A percentile compares a stretch with the other conserved stretches of the same genome.
These are phyloP conservation scores for Microdochium trichocladiopsis DNA, from an alignment of 2,329 filamentous ascomycete genomes.

Conservation along the genomic window DNA sequence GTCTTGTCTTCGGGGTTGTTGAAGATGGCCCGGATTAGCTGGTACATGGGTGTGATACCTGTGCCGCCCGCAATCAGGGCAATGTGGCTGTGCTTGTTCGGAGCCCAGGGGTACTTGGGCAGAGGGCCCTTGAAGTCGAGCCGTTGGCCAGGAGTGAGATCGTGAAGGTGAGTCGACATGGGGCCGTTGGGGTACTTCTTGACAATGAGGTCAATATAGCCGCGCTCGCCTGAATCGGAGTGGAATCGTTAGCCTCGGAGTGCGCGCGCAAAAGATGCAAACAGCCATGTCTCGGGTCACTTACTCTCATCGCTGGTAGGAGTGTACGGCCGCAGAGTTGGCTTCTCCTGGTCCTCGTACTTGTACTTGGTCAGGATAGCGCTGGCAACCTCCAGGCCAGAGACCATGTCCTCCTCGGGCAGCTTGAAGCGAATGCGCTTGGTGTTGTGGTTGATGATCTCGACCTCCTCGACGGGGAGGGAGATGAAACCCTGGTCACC, in stretches of 20 bases:
- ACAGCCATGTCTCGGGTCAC: conserved; percentile 9
- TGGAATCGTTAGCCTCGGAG: conserved; percentile 2
- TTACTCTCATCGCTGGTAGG: conserved; percentile 79
- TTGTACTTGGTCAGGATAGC: conserved; percentile 91
- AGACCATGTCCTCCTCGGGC: conserved; percentile 75
- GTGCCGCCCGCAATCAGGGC: conserved; percentile 88
- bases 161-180: conserved; percentile 87
- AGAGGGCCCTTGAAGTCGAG: conserved; percentile 94
- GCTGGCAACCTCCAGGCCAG: conserved; percentile 75
- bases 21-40: conserved; percentile 87
- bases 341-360: conserved; percentile 74
- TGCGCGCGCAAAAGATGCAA: background rate
- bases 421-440: conserved; percentile 88
- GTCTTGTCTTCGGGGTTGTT: conserved; percentile 95
- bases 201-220: conserved; percentile 81
- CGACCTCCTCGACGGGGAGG: conserved; percentile 70
- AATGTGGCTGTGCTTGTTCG: conserved; percentile 92
- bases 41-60: conserved; percentile 97
- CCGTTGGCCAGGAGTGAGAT: conserved; percentile 71
- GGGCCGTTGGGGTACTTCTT: conserved; percentile 87
- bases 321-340: conserved; percentile 86
- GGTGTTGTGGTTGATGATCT: conserved; percentile 86
- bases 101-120: conserved; percentile 82
- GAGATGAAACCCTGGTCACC: conserved; percentile 86
- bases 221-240: conserved; percentile 53